Conservation (phyloP, 2,329 filamentous ascomycete species). For the Fusarium nematophilum region DNA sequence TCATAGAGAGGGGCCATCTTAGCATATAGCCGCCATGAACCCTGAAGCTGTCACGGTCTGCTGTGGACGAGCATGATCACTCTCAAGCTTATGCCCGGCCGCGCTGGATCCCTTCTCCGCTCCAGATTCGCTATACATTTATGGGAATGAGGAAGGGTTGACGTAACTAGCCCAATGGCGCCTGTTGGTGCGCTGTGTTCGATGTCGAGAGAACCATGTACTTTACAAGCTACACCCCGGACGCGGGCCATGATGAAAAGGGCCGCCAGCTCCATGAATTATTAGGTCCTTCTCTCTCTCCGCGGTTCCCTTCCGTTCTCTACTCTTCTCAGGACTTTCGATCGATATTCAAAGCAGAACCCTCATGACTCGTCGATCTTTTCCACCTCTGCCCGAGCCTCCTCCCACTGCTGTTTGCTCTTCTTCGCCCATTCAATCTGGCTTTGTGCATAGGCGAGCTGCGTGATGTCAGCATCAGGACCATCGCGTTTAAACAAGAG, state of each 20-base stretch:
- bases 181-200: background rate
- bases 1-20: too few species aligned
- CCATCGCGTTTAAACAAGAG: background rate
- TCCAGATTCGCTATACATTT: too few species aligned
- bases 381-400: slow-evolving; percentile 85
- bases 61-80: too few species aligned
- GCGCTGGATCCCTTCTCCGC: too few species aligned
- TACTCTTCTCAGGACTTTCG: slow-evolving; percentile 13
- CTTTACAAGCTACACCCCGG: slow-evolving; percentile 10
- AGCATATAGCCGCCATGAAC: too few species aligned
- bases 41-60: too few species aligned
- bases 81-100: too few species aligned
- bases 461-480: slow-evolving; percentile 34
- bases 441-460: slow-evolving; percentile 92
- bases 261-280: slow-evolving; percentile 29
- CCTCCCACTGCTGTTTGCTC: slow-evolving; percentile 90
- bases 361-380: slow-evolving; percentile 78
- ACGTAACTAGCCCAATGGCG: background rate
- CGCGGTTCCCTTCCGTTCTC: slow-evolving; percentile 11
- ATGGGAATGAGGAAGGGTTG: background rate
- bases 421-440: slow-evolving; percentile 96
- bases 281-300: slow-evolving; percentile 25
- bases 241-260: slow-evolving; percentile 11
- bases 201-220: slow-evolving; percentile 5
- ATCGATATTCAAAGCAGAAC: background rate